Percentiles rank a stretch among this genome's conserved stretches.
These are phyloP conservation scores for Ceratonia siliqua DNA, from an alignment of 306 rosid species.

Conservation along the genomic window DNA sequence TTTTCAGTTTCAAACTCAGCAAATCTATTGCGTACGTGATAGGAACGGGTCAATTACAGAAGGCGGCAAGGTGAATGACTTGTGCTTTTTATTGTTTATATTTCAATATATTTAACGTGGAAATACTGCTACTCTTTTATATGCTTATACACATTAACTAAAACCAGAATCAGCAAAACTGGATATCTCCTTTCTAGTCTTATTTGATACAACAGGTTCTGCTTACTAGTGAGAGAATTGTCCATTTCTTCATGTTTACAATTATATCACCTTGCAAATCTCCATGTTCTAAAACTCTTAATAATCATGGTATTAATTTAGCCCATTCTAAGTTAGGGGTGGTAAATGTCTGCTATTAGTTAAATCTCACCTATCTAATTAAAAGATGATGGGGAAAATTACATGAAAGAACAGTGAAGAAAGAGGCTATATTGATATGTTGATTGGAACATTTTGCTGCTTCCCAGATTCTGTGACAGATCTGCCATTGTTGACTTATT, in stretches of 20 bases:
- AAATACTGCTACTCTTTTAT: background rate
- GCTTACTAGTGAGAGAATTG: conserved; percentile 12
- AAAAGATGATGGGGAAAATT: too few relatives aligned
- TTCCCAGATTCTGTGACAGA: too few relatives aligned
- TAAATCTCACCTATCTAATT: background rate
- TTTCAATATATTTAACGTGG: conserved; percentile 15
- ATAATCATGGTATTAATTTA: conserved; percentile 7
- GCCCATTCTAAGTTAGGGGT: background rate
- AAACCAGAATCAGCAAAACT: conserved; percentile 1
- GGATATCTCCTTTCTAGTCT: background rate
- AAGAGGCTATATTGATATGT: too few relatives aligned
- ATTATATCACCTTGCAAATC: background rate
- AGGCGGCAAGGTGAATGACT: conserved; percentile 78
- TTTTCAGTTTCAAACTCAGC: conserved; percentile 88
- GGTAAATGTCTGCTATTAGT: background rate
- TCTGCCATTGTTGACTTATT: too few relatives aligned
- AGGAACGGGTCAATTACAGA: conserved; percentile 71
- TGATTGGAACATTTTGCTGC: too few relatives aligned
- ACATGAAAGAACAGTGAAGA: too few relatives aligned
- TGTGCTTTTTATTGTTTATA: background rate
- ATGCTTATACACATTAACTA: background rate
- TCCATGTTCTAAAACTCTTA: background rate
- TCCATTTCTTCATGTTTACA: background rate
- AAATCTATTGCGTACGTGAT: conserved; percentile 82
- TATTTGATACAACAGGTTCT: background rate